Evolutionary conservation across 2,329 filamentous ascomycete genomes (phyloP).

Genomic region (Lasiodiplodia sp.): DNA sequence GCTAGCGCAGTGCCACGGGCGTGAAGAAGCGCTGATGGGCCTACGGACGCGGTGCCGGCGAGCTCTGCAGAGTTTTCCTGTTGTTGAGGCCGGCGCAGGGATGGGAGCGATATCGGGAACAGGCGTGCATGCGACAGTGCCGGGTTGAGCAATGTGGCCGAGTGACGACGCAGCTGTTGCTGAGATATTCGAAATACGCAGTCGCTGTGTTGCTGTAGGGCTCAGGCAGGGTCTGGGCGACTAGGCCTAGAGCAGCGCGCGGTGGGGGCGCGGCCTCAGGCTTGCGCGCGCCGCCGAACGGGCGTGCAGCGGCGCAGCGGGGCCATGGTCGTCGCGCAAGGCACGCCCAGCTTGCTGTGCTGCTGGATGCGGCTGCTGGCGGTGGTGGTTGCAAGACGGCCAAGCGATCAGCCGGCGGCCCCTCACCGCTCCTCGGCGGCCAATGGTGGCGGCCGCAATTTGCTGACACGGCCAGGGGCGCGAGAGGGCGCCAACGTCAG

Average conservation of each 20-base stretch:
- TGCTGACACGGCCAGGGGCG: constrained; percentile 17
- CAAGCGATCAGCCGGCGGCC: constrained; percentile 25
- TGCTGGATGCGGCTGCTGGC: background rate
- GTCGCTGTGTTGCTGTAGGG: background rate
- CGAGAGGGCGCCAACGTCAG: constrained; percentile 22
- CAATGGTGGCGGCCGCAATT: constrained; percentile 7
- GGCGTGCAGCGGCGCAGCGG: background rate
- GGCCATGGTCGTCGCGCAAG: too few species aligned
- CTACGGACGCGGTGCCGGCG: background rate
- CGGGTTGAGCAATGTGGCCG: constrained; percentile 5
- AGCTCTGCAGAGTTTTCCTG: background rate
- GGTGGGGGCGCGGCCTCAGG: background rate
- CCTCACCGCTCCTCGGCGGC: constrained; percentile 18
- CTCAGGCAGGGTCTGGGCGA: background rate
- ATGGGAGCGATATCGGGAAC: background rate
- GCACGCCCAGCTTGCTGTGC: background rate
- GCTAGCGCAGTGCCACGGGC: background rate
- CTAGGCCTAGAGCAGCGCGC: background rate
- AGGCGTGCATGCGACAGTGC: constrained; percentile 1
- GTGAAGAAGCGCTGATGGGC: constrained; percentile 4
- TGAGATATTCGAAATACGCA: background rate
- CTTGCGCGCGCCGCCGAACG: background rate
- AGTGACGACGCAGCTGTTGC: background rate
- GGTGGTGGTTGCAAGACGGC: background rate
- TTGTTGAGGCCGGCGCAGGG: background rate